A percentile compares a stretch with the other conserved stretches of the same genome.
Evolutionary conservation across 2,329 filamentous ascomycete genomes (phyloP).

Genomic region (Venturia aucupariae): DNA sequence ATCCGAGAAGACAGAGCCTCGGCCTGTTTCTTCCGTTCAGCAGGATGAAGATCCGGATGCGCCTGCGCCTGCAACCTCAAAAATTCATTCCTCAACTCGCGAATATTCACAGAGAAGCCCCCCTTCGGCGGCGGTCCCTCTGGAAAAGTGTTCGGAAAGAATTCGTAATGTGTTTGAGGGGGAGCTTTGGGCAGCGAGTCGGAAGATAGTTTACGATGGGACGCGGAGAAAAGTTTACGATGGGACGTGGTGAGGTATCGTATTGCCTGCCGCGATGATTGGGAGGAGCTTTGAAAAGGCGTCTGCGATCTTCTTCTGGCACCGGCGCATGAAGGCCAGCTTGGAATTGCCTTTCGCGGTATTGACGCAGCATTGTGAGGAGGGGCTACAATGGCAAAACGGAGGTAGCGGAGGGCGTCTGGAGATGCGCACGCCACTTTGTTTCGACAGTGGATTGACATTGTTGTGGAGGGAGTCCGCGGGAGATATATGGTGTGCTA

Average conservation of each 20-base stretch:
- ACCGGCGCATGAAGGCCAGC: not conserved
- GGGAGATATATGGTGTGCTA: not conserved
- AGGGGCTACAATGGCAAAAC: not conserved
- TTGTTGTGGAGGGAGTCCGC: not conserved
- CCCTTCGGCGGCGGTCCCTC: conserved; percentile 67
- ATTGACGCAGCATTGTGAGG: not conserved
- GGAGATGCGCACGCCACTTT: not conserved
- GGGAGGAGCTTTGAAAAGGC: not conserved
- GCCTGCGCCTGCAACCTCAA: conserved; percentile 69
- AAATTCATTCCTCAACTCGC: conserved; percentile 71
- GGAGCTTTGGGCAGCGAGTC: not conserved
- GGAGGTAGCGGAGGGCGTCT: conserved; percentile 12
- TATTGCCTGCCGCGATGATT: not conserved
- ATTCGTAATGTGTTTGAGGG: conserved; percentile 55
- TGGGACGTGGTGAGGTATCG: not conserved
- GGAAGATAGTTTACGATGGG: not conserved
- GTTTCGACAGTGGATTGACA: not conserved
- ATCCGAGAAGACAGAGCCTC: conserved; percentile 67
- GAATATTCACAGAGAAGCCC: conserved; percentile 63
- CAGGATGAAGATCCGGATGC: conserved; percentile 59
- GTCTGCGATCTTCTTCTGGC: not conserved
- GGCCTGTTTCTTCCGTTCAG: conserved; percentile 48
- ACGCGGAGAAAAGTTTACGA: not conserved
- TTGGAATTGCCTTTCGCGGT: not conserved
- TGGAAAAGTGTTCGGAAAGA: conserved; percentile 77